These are phyloP conservation scores for Saxophila tyrrhenica DNA, from an alignment of 495 filamentous ascomycete species.

Conservation along the genomic window DNA sequence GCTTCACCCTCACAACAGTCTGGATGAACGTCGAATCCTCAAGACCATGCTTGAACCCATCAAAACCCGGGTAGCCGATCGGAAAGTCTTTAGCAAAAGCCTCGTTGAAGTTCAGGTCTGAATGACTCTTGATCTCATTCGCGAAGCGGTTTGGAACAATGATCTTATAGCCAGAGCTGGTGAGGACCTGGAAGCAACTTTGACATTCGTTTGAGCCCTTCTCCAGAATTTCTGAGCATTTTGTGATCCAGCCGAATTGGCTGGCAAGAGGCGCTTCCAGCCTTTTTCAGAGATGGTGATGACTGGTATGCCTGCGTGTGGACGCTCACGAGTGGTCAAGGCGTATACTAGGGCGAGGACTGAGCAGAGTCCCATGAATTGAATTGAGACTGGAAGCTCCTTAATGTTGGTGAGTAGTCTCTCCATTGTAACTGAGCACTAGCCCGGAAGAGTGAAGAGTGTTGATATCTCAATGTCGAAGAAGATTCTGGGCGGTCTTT, in stretches of 20 bases:
- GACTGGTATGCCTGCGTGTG: not conserved
- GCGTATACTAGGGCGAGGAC: not conserved
- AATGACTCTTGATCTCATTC: conserved; percentile 6
- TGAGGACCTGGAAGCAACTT: conserved; percentile 9
- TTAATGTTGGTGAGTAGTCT: too few relatives aligned
- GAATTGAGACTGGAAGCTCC: not conserved
- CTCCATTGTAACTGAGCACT: too few relatives aligned
- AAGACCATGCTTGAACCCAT: conserved; percentile 1
- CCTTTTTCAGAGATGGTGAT: not conserved
- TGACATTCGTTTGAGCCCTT: not conserved
- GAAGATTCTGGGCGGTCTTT: too few relatives aligned
- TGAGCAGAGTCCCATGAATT: not conserved
- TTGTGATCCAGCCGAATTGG: not conserved
- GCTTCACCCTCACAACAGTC: not conserved
- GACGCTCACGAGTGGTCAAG: not conserved
- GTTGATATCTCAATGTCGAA: too few relatives aligned
- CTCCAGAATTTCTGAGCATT: not conserved
- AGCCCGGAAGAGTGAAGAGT: too few relatives aligned
- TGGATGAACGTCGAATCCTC: conserved; percentile 6
- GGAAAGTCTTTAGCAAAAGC: conserved; percentile 1
- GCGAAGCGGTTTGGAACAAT: conserved; percentile 10
- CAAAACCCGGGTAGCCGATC: conserved; percentile 4
- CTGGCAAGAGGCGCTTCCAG: not conserved
- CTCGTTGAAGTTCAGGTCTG: conserved; percentile 8
- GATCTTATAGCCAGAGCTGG: conserved; percentile 6